These are phyloP conservation scores for Oryza nivara DNA, from an alignment of 176 grass and related monocot genomes.

Conservation along the genomic window DNA sequence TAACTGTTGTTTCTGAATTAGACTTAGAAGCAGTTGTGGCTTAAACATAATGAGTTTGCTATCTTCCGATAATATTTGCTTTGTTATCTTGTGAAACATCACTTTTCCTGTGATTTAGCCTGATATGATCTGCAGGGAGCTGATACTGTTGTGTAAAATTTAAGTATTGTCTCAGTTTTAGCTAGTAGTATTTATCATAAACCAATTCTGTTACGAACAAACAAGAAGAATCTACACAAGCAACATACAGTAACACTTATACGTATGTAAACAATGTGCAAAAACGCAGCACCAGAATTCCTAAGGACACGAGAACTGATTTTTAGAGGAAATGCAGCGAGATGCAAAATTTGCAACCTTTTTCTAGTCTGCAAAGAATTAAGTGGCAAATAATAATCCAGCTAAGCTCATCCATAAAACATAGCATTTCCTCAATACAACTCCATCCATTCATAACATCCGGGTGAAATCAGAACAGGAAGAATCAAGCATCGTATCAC, in stretches of 20 bases:
- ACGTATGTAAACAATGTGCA: background rate
- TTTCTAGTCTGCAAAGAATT: background rate
- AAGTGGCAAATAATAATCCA: conserved; percentile 2
- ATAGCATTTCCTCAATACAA: background rate
- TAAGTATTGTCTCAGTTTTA: conserved; percentile 1
- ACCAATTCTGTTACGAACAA: conserved; percentile 12
- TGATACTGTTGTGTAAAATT: conserved; percentile 25
- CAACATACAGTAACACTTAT: conserved; percentile 4
- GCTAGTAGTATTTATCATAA: background rate
- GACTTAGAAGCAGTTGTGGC: background rate
- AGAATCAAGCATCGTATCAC: background rate
- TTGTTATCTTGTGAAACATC: conserved; percentile 4
- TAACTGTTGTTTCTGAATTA: conserved; percentile 9
- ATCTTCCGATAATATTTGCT: conserved; percentile 15
- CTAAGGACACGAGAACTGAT: background rate
- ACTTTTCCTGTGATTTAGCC: conserved; percentile 1
- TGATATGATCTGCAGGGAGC: background rate
- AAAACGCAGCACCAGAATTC: background rate
- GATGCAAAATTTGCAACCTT: background rate
- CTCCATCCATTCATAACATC: conserved; percentile 13
- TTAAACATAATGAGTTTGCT: conserved; percentile 20
- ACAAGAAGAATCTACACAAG: background rate
- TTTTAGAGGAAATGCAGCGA: background rate
- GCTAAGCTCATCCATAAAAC: conserved; percentile 7
- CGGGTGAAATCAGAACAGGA: background rate